Evolutionary conservation across 1,284 basidiomycete genomes (phyloP).

Genomic region (Vanrija sp.): DNA sequence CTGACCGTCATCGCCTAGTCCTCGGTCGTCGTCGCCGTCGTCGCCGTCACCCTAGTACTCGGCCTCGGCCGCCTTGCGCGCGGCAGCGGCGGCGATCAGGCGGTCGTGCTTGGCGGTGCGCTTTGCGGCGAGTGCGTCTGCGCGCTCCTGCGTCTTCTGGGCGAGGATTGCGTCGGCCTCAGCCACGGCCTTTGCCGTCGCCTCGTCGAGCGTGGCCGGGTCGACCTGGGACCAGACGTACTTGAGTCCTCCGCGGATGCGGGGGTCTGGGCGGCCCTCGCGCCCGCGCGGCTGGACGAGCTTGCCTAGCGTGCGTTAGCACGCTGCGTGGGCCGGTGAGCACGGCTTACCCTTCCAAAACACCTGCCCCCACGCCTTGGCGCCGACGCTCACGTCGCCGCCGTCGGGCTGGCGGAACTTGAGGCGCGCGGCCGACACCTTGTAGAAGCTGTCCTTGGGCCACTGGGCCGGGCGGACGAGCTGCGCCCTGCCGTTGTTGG

Average conservation of each 20-base stretch:
- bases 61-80: background rate
- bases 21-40: too few relatives aligned
- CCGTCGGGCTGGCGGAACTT: slow-evolving; percentile 17
- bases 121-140: background rate
- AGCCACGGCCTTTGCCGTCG: background rate
- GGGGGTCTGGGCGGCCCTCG: slow-evolving; percentile 9
- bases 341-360: slow-evolving; percentile 32
- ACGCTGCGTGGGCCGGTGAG: background rate
- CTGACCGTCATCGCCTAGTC: too few relatives aligned
- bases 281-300: background rate
- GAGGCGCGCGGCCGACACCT: slow-evolving; percentile 30
- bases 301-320: slow-evolving; percentile 1
- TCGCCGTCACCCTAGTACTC: background rate
- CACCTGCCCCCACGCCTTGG: slow-evolving; percentile 33
- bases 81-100: background rate
- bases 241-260: slow-evolving; percentile 18
- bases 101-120: background rate
- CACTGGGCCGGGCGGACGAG: slow-evolving; percentile 28
- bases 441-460: slow-evolving; percentile 32
- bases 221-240: slow-evolving; percentile 19
- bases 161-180: background rate
- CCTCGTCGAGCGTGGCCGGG: slow-evolving; percentile 1
- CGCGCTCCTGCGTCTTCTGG: background rate
- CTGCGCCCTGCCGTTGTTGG: slow-evolving; percentile 18
- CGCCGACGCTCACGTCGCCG: slow-evolving; percentile 17